Base-by-base conservation (phyloP, 2,329 filamentous ascomycete genomes). In the Penicillium sp. region DNA sequence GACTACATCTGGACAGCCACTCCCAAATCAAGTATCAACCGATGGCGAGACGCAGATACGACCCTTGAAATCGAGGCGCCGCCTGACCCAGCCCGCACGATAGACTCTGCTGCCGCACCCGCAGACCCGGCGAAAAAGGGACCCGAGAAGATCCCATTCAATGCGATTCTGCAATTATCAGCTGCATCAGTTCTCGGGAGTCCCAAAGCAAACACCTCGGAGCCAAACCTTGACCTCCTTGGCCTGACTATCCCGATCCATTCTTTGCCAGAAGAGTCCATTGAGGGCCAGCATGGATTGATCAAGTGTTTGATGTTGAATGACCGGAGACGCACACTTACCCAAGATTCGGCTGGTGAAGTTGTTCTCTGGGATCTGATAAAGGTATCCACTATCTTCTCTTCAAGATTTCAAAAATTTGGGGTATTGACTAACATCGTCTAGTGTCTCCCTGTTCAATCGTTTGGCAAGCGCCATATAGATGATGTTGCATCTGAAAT, bases 331-430 rank as follows among this genome's bases (percentile, higher is more conserved):
- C 84, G 92, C 55, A 92, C 95, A 4, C 78, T 99, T 60, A 99
- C 94, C 0, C 78, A 96, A 48, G 94, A 99, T 72, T 97, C 94
- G 2, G 92, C 93, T 1, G 94, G 94, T 14, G 94, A 99, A 68
- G 92, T 97, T 3, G 79, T 97, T 44, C 77, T 99, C 60, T 99
- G 94, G 94, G 94, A 99, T 79, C 78, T 99, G 38, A 81, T 99
- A 43, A 86, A 88, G 78, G 90, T 92, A 76, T 59, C 9, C 38
- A 21, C 9, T 5, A 38, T 39, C 27, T 4, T 39, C 27, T 4
- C 24, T 14, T 34, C 9, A 0, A 32, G 22, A n/a, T 24, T 11
- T 5, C n/a, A n/a, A 10, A 38, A 49, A 7, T 16, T 24, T 39
- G 18, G 14, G 16, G 14, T 6, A 29, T 31, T 27, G 8, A 45